phyloP scores from a whole-genome alignment of 257 asterid species.

The Solanum peruvianum region DNA sequence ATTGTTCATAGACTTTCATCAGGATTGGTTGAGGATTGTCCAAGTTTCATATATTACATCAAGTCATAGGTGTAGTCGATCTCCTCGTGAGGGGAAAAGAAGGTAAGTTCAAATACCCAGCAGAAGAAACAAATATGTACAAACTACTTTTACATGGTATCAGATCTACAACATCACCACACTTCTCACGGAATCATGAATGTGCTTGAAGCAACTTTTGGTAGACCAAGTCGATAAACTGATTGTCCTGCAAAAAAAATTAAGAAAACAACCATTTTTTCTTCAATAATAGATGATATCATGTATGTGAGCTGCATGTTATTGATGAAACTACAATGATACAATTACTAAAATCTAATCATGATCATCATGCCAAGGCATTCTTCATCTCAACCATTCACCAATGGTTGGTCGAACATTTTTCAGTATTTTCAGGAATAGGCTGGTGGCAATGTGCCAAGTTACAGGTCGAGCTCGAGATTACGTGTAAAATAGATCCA shows the following conservation, averaged over 20 bases:
- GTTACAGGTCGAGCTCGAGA: background rate
- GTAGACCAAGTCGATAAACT: conserved; percentile 33
- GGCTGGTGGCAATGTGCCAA: background rate
- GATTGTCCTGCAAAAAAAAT: conserved; percentile 25
- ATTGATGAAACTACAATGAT: background rate
- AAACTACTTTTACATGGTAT: background rate
- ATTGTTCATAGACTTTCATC: background rate
- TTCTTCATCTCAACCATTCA: background rate
- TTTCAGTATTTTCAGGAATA: background rate
- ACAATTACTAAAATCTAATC: background rate
- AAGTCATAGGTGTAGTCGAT: background rate
- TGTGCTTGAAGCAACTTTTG: conserved; percentile 18
- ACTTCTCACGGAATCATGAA: conserved; percentile 7
- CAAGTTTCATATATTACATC: background rate
- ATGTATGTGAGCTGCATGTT: background rate
- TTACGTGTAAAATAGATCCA: background rate
- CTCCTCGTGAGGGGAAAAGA: background rate
- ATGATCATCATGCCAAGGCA: background rate
- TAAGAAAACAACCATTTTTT: background rate
- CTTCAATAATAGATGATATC: background rate
- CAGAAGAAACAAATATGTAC: background rate
- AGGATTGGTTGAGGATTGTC: background rate
- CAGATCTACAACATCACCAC: background rate
- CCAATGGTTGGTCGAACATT: background rate
- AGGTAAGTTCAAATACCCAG: background rate